Evolutionary conservation across 2,329 filamentous ascomycete species (phyloP).

Genomic region (Trichoderma simmonsii): DNA sequence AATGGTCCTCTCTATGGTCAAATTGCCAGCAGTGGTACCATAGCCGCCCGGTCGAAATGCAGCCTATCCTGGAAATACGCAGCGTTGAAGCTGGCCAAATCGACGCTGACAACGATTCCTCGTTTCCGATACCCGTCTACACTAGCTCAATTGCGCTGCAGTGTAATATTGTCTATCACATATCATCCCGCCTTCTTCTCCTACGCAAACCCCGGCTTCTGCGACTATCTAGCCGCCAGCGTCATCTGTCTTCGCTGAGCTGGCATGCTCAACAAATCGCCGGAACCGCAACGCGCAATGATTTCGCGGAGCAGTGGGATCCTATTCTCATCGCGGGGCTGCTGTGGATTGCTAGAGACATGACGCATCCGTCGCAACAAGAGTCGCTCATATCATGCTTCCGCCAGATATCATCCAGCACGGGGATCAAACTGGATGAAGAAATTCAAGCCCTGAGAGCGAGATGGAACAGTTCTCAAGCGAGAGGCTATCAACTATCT

Average conservation of each 20-base stretch:
- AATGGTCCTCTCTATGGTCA: constrained; percentile 22
- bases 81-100: constrained; percentile 24
- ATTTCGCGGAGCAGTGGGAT: constrained; percentile 33
- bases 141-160: constrained; percentile 24
- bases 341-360: constrained; percentile 26
- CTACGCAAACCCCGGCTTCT: constrained; percentile 24
- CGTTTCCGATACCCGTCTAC: constrained; percentile 25
- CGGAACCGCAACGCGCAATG: constrained; percentile 29
- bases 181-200: constrained; percentile 24
- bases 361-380: constrained; percentile 31
- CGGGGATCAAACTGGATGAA: constrained; percentile 22
- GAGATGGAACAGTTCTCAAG: constrained; percentile 9
- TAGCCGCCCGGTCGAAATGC: constrained; percentile 18
- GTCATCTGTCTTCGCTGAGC: constrained; percentile 21
- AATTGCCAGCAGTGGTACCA: constrained; percentile 23
- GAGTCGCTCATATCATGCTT: constrained; percentile 23
- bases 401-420: constrained; percentile 16
- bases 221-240: constrained; percentile 14
- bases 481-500: not conserved
- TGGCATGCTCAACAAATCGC: constrained; percentile 33
- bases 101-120: constrained; percentile 19
- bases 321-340: constrained; percentile 30
- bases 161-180: constrained; percentile 24
- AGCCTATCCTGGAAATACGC: constrained; percentile 22
- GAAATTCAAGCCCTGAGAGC: constrained; percentile 18